Conservation (phyloP, 164 flowering plant species). For the Chimonanthus salicifolius region DNA sequence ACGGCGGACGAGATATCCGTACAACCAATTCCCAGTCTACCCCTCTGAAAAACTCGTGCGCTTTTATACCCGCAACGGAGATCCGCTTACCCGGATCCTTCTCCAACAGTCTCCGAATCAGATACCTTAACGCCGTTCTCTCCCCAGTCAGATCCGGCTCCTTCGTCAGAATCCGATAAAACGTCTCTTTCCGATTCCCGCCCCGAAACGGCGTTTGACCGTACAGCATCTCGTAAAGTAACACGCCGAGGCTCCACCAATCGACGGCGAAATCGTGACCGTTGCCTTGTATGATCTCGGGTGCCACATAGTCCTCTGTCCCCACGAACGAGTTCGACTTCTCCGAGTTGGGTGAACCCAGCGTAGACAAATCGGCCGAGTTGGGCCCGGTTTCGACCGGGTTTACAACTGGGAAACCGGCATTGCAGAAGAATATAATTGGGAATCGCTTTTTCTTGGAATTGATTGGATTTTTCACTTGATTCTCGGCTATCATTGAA, state of each 20-base stretch:
- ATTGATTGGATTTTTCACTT: background rate
- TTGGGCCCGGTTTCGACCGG: background rate
- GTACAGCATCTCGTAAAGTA: slow-evolving; percentile 74
- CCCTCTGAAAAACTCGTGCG: slow-evolving; percentile 62
- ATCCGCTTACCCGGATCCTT: slow-evolving; percentile 65
- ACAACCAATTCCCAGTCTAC: slow-evolving; percentile 53
- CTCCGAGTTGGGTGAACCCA: slow-evolving; percentile 19
- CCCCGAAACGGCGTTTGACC: slow-evolving; percentile 79
- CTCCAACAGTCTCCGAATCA: slow-evolving; percentile 56
- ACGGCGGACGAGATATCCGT: slow-evolving; percentile 61
- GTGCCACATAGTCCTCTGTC: slow-evolving; percentile 95
- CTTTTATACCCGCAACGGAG: slow-evolving; percentile 46
- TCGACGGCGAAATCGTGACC: slow-evolving; percentile 87
- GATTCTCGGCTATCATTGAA: background rate
- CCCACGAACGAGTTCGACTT: slow-evolving; percentile 92
- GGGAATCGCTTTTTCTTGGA: slow-evolving; percentile 20
- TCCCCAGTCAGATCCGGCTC: slow-evolving; percentile 61
- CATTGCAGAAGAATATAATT: slow-evolving; percentile 16
- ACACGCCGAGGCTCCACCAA: slow-evolving; percentile 84
- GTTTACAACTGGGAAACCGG: slow-evolving; percentile 30
- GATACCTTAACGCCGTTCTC: slow-evolving; percentile 60
- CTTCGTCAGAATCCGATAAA: slow-evolving; percentile 45
- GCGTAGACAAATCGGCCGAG: background rate
- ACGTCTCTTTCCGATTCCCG: slow-evolving; percentile 63
- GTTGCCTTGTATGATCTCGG: slow-evolving; percentile 72